Evolutionary conservation across 2,329 filamentous ascomycete species (phyloP).

Genomic region (Epichloe sylvatica): DNA sequence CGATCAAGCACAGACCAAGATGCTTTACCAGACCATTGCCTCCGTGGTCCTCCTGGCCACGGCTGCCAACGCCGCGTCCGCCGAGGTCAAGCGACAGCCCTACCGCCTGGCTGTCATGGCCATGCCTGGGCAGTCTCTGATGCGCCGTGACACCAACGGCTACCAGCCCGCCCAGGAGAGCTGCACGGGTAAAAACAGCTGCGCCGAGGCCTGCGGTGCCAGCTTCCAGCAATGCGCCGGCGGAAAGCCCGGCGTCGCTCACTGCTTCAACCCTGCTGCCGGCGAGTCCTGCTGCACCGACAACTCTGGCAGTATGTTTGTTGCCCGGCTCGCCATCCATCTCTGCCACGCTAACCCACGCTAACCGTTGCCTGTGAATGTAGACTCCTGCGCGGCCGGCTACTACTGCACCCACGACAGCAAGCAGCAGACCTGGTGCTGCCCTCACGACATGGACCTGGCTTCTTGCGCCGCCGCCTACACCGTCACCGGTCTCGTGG

Average conservation of each 20-base stretch:
- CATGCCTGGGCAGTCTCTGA: constrained; percentile 26
- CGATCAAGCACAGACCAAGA: too few relatives aligned
- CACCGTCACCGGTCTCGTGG: constrained; percentile 31
- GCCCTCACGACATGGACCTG: constrained; percentile 40
- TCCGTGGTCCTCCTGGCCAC: constrained; percentile 18
- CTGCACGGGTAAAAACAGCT: constrained; percentile 37
- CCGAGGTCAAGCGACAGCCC: constrained; percentile 15
- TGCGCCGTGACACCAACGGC: constrained; percentile 29
- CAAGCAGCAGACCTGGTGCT: constrained; percentile 42
- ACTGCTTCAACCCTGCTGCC: constrained; percentile 42
- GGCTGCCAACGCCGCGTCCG: constrained; percentile 18
- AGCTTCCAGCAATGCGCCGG: constrained; percentile 36
- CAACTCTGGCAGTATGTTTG: constrained; percentile 40
- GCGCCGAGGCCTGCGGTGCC: constrained; percentile 40
- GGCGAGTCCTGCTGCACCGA: constrained; percentile 45
- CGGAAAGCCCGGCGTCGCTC: constrained; percentile 29
- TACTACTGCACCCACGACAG: constrained; percentile 49
- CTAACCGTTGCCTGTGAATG: background rate
- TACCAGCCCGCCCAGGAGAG: constrained; percentile 35
- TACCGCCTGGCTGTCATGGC: constrained; percentile 25
- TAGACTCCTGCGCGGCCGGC: constrained; percentile 45
- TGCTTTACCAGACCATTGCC: constrained; percentile 22
- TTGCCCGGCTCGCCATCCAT: background rate
- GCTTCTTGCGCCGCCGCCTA: constrained; percentile 40
- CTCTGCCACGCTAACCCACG: too few relatives aligned